Conservation (phyloP, 2,329 filamentous ascomycete genomes). For the Penicillium sp. region DNA sequence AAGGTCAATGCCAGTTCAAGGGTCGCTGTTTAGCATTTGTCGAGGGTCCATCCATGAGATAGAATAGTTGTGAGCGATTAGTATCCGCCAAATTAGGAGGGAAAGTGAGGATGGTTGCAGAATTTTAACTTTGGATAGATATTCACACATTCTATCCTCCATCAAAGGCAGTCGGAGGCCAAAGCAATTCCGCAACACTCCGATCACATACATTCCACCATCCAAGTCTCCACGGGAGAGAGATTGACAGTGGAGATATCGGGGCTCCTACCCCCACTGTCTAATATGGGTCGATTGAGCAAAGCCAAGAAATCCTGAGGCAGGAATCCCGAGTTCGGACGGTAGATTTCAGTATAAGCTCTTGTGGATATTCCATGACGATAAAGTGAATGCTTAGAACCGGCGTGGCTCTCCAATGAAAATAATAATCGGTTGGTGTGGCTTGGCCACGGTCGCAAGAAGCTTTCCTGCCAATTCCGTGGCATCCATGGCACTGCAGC, state of each 20-base stretch:
- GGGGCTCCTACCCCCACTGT: neutral
- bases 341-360: neutral
- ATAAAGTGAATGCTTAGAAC: neutral
- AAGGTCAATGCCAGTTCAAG: no score
- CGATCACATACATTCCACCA: no score
- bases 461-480: slow-evolving; percentile 21
- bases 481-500: slow-evolving; percentile 16
- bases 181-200: no score
- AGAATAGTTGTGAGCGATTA: no score
- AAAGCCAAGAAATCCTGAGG: neutral
- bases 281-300: neutral
- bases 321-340: neutral
- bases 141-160: no score
- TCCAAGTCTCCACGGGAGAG: neutral
- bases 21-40: no score
- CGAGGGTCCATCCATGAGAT: no score
- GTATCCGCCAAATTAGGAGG: no score
- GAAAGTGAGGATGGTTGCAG: no score
- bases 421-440: neutral
- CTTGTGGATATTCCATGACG: neutral
- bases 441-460: slow-evolving; percentile 3
- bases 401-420: neutral
- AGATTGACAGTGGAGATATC: neutral
- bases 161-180: no score
- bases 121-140: no score